Evolutionary conservation across 352 stramenopile genomes (phyloP).

Genomic region (Globisporangium recalcitrans): DNA sequence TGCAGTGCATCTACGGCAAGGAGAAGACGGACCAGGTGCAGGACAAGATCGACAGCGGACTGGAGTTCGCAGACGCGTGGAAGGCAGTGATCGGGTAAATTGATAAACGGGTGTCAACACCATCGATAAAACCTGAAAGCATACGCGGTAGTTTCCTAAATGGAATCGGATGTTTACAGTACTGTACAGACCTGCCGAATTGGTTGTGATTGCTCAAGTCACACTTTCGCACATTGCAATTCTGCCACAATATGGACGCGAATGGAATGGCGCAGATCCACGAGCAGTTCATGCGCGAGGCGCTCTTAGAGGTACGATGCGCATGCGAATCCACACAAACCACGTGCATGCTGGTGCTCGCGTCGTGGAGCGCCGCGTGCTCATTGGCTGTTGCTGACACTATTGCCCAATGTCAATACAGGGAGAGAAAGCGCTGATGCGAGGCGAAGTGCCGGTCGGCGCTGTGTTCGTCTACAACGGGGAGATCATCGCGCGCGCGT

Average conservation of each 20-base stretch:
- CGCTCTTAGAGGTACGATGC: slow-evolving; percentile 47
- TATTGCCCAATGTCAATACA: slow-evolving; percentile 15
- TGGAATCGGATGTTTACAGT: no score
- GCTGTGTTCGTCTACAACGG: slow-evolving; percentile 86
- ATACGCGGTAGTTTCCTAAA: no score
- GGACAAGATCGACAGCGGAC: no score
- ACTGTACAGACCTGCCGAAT: no score
- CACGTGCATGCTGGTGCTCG: no score
- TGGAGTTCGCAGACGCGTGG: no score
- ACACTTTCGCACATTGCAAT: background rate
- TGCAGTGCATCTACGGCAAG: slow-evolving; percentile 55
- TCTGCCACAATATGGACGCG: slow-evolving; percentile 1
- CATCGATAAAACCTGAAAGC: no score
- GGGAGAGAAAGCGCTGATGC: slow-evolving; percentile 69
- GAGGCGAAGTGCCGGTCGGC: slow-evolving; percentile 88
- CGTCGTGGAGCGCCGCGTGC: background rate
- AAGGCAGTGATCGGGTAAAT: no score
- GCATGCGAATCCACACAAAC: background rate
- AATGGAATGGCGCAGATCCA: slow-evolving; percentile 22
- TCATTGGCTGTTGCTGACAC: background rate
- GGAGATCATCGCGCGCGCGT: slow-evolving; percentile 71
- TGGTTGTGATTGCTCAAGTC: no score
- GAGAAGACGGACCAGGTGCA: slow-evolving; percentile 31
- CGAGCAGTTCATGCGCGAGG: slow-evolving; percentile 67
- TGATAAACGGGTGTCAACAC: no score